A percentile compares a stretch with the other conserved stretches of the same genome.
phyloP scores from a whole-genome alignment of 2,329 filamentous ascomycete genomes.

The Fusarium tuaranense region DNA sequence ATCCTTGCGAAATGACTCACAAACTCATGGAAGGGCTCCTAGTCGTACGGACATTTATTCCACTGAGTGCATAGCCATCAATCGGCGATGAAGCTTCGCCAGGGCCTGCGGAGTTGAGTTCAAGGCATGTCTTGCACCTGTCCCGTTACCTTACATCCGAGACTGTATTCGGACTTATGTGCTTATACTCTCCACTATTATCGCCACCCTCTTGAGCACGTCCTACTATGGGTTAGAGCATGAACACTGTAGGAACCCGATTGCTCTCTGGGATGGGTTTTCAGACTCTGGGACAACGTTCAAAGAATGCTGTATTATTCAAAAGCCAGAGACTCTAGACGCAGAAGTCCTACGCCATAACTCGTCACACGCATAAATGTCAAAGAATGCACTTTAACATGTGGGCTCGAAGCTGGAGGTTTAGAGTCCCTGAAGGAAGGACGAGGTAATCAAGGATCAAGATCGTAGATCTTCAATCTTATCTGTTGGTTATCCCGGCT shows the following conservation, averaged over 20 bases:
- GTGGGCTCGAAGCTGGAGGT: too few relatives aligned
- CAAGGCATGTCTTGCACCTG: not conserved
- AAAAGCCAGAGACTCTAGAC: not conserved
- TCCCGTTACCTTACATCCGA: not conserved
- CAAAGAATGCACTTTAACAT: too few relatives aligned
- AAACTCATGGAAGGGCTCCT: not conserved
- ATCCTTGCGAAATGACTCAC: not conserved
- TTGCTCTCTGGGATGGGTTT: not conserved
- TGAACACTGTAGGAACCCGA: not conserved
- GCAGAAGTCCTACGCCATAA: too few relatives aligned
- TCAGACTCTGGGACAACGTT: not conserved
- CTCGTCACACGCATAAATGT: too few relatives aligned
- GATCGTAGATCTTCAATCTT: too few relatives aligned
- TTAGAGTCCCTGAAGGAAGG: too few relatives aligned
- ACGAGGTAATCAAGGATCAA: too few relatives aligned
- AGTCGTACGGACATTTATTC: not conserved
- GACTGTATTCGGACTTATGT: not conserved
- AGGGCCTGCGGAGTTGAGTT: not conserved
- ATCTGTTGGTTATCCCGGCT: too few relatives aligned
- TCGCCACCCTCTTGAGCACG: not conserved
- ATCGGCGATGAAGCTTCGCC: not conserved
- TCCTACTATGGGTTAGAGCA: not conserved
- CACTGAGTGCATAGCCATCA: not conserved
- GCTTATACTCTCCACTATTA: not conserved
- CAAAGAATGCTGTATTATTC: not conserved